phyloP scores from a whole-genome alignment of 768 basidiomycete species.

The Auricularia sp. region DNA sequence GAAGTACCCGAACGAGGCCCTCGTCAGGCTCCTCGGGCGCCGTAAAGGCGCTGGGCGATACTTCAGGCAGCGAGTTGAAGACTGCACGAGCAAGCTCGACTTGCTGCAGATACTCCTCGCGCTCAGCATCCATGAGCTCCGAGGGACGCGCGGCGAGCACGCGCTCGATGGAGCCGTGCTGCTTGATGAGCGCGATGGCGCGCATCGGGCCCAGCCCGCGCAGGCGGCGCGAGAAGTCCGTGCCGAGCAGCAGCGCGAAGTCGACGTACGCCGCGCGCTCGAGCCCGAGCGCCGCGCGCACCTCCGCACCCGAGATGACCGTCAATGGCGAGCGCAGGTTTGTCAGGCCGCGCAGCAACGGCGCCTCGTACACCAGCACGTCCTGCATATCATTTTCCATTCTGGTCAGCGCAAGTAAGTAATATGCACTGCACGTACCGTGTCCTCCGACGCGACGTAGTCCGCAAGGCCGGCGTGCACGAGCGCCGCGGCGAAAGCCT shows the following conservation, averaged over 20 bases:
- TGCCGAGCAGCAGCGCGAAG: constrained; percentile 79
- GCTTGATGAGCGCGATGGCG: constrained; percentile 65
- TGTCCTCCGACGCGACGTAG: constrained; percentile 87
- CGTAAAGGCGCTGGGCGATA: constrained; percentile 30
- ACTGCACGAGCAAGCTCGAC: constrained; percentile 51
- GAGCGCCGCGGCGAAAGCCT: constrained; percentile 72
- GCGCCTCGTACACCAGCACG: constrained; percentile 72
- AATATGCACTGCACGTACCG: constrained; percentile 31
- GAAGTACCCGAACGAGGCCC: constrained; percentile 30
- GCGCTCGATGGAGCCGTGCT: constrained; percentile 62
- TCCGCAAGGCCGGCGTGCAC: constrained; percentile 69
- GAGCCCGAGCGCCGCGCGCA: constrained; percentile 50
- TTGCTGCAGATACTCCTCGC: constrained; percentile 49
- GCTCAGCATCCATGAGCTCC: constrained; percentile 37
- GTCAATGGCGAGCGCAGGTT: constrained; percentile 47
- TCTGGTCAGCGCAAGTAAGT: too few species aligned
- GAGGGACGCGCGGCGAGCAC: constrained; percentile 42
- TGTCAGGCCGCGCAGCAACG: constrained; percentile 70
- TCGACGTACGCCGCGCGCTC: constrained; percentile 57
- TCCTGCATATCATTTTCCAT: constrained; percentile 36
- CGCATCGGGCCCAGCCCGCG: constrained; percentile 69
- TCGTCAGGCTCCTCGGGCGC: constrained; percentile 30
- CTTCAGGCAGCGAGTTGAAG: constrained; percentile 55
- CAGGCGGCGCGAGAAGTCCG: constrained; percentile 82
- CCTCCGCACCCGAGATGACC: constrained; percentile 50